A percentile compares a stretch with the other conserved stretches of the same genome.
Conservation (phyloP, 2,329 filamentous ascomycete species). For the Arthrobotrys musiformis region DNA sequence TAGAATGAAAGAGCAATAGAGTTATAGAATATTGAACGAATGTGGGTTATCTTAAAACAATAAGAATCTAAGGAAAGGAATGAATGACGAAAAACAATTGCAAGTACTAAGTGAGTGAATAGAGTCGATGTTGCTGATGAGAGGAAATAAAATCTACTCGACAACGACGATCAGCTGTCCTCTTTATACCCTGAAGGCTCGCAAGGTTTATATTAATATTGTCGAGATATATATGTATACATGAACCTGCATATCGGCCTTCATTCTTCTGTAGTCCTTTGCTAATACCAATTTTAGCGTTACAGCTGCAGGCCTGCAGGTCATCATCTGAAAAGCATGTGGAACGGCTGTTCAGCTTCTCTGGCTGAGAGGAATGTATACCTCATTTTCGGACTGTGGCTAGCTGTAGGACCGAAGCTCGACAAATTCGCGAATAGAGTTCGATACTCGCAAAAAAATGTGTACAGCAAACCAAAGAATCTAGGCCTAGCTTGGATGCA, state of each 20-base stretch:
- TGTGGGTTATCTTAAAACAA: slow-evolving; percentile 3
- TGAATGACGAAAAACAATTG: slow-evolving; percentile 1
- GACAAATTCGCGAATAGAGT: background rate
- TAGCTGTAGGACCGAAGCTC: background rate
- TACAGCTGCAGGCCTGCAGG: too few species aligned
- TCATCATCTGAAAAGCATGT: background rate
- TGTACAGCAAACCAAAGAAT: slow-evolving; percentile 22
- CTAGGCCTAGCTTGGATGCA: background rate
- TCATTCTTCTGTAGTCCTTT: background rate
- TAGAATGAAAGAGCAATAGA: background rate
- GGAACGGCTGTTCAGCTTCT: background rate
- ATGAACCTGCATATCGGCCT: too few species aligned
- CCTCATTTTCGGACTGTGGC: slow-evolving; percentile 34
- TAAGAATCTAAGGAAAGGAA: slow-evolving; percentile 7
- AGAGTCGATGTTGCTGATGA: slow-evolving; percentile 34
- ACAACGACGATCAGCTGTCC: slow-evolving; percentile 20
- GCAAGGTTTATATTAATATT: slow-evolving; percentile 12
- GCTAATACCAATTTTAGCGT: background rate
- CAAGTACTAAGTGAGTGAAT: slow-evolving; percentile 39
- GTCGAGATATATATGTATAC: too few species aligned
- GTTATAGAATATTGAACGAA: slow-evolving; percentile 13
- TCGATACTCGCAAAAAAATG: slow-evolving; percentile 21
- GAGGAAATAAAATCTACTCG: background rate
- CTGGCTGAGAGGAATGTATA: slow-evolving; percentile 31
- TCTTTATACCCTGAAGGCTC: slow-evolving; percentile 41